A percentile compares a stretch with the other conserved stretches of the same genome.
These are phyloP conservation scores for Candida buenavistaensis DNA, from an alignment of 1,139 yeast species.

Conservation along the genomic window DNA sequence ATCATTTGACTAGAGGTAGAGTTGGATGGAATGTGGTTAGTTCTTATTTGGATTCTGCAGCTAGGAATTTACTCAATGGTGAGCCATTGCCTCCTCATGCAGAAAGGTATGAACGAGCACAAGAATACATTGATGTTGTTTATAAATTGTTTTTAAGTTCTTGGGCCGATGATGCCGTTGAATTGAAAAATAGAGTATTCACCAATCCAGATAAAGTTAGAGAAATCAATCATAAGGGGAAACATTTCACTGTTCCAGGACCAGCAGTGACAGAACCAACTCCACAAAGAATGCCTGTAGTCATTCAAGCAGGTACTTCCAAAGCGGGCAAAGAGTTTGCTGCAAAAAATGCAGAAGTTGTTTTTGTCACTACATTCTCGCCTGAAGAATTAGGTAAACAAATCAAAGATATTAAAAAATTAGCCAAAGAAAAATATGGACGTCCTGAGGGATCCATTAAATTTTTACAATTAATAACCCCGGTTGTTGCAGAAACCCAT, in stretches of 20 bases:
- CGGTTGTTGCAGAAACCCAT: conserved; percentile 34
- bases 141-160: conserved; percentile 38
- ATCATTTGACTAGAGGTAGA: conserved; percentile 43
- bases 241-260: conserved; percentile 44
- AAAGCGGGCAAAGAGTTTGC: conserved; percentile 43
- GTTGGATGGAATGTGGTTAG: conserved; percentile 48
- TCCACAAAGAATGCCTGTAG: conserved; percentile 44
- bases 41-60: conserved; percentile 39
- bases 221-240: conserved; percentile 41
- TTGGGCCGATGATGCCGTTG: conserved; percentile 49
- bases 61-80: conserved; percentile 35
- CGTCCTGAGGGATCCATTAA: conserved; percentile 37
- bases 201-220: conserved; percentile 41
- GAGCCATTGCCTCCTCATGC: conserved; percentile 33
- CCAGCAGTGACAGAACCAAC: conserved; percentile 45
- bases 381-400: conserved; percentile 30
- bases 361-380: conserved; percentile 34
- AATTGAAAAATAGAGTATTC: conserved; percentile 31
- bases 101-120: conserved; percentile 39
- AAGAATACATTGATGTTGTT: conserved; percentile 41
- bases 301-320: conserved; percentile 51
- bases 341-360: conserved; percentile 46
- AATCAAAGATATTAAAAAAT: conserved; percentile 26
- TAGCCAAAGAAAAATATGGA: conserved; percentile 31
- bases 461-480: conserved; percentile 33